Evolutionary conservation across 2,329 filamentous ascomycete genomes (phyloP), one percentile per base, ranked within the genome.

Genomic region (Diaporthe caulivora): DNA sequence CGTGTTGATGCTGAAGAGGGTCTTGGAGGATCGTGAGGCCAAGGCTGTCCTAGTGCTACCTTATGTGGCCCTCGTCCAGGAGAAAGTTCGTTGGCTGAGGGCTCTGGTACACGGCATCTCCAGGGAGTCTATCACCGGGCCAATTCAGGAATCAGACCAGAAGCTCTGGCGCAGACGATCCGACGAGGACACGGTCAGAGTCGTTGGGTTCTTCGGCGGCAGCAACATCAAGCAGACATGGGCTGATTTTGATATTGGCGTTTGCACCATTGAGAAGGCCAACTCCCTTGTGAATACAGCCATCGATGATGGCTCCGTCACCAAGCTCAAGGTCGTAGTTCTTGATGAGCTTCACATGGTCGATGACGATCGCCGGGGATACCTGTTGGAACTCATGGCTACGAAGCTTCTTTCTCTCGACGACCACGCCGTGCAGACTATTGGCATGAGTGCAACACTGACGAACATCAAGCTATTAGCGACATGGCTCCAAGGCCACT

Each of bases 301-400:
- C 18, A 93, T 95, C 76, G 91, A 93, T 75, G 92, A 95, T 75
- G 90, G 89, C 78, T 90, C 87, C 4, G 88, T 94, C 74, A 84
- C 86, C n/a, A 87, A 90, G 26, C 83, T 95, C 55, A 89, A 88
- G 60, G 85, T 91, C 15, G 89, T 95, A 24, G 92, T 95, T 18
- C 84, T 95, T 44, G 93, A 95, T 78, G 93, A 95, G 79, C 83
- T 95, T n/a, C 93, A 95, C 80, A 95, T 95, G 92, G 87, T 95
- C 57, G 92, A 94, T 77, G 93, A 95, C 79, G 92, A 92, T 75
- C 89, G 92, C 76, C 90, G 93, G 17, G 93, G 93, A 5, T 95
- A 95, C 79, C 85, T 95, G 1, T 84, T 95, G 71, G 93, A 95
- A 79, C 84, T 95, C 8, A 90, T 94, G 82, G 90, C 92, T 7